Conservation (phyloP, 75 land plant species). For the Sequoia sempervirens region DNA sequence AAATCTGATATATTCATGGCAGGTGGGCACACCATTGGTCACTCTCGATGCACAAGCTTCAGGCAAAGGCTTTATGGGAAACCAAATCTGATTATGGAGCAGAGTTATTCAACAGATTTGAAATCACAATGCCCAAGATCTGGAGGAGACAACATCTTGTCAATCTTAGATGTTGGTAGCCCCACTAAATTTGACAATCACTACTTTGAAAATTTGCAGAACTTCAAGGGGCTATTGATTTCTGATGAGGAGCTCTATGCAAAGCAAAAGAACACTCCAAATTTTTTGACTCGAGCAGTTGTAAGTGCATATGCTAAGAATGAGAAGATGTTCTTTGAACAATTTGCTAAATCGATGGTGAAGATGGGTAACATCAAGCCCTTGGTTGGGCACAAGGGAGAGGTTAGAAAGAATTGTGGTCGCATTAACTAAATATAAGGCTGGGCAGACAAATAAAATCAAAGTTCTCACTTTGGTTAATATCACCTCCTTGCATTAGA, state of each 20-base stretch:
- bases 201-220: conserved; percentile 35
- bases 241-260: conserved; percentile 46
- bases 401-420: conserved; percentile 46
- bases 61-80: conserved; percentile 51
- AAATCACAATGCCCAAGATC: conserved; percentile 37
- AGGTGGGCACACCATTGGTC: conserved; percentile 85
- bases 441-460: not conserved
- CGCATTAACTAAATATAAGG: conserved; percentile 16
- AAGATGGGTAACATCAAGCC: conserved; percentile 66
- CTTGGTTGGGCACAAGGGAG: conserved; percentile 37
- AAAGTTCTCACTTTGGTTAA: not conserved
- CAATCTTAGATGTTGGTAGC: conserved; percentile 18
- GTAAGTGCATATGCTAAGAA: conserved; percentile 8
- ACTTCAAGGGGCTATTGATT: conserved; percentile 29
- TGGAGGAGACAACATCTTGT: conserved; percentile 9
- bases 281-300: not conserved
- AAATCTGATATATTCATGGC: not conserved
- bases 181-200: conserved; percentile 48
- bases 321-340: conserved; percentile 33
- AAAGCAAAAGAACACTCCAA: not conserved
- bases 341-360: conserved; percentile 54
- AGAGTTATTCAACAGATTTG: conserved; percentile 9
- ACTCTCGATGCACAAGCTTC: conserved; percentile 61
- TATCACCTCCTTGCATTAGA: not conserved
- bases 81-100: not conserved